Evolutionary conservation across 1,284 basidiomycete species (phyloP), one percentile per base, ranked within the genome.

Genomic region (Trametes polyzona): DNA sequence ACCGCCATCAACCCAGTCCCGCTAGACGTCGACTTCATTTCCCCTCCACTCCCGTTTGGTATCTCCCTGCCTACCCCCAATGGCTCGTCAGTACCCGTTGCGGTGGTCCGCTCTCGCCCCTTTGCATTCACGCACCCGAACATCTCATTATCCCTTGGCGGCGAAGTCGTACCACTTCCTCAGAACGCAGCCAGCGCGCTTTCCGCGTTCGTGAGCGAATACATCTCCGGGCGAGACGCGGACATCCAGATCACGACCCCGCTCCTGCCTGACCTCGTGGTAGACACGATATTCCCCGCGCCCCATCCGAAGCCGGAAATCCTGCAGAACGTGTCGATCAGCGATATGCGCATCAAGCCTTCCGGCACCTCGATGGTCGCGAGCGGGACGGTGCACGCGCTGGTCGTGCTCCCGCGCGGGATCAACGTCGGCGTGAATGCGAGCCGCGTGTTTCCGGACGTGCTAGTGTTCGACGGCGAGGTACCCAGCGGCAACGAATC

Each of bases 391-490:
- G 82, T 92, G 4, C 79, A 77, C 51, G 90, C 81, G 10, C 75
- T 78, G 19, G 76, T 88, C 33, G 85, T 88, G 6, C 76, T 92
- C 2, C 90, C 90, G 0, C 73, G 71, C 40, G 88, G 88, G 32
- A 82, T 92, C 69, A 70, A 87, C 53, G 74, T 90, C 19, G 75
- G 75, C 14, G 69, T 92, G 40, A 75, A 85, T 49, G 86, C 90
- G 14, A 79, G 74, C 12, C 79, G 74, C 42, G 81, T 91, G 23
- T 77, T 89, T 57, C 89, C 90, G 0, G 90, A 92, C 66, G 84
- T 88, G 21, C 71, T 92, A 3, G 78, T 92, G 2, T 92, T 84
- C 58, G 90, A 92, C 62, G 90, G 90, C 1, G 81, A 83, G 21
- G 78, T 83, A 0, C 81, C 83, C 4, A 70, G 74, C 7, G 9